phyloP scores from a whole-genome alignment of 352 stramenopile genomes.

The Phytophthora rubi region DNA sequence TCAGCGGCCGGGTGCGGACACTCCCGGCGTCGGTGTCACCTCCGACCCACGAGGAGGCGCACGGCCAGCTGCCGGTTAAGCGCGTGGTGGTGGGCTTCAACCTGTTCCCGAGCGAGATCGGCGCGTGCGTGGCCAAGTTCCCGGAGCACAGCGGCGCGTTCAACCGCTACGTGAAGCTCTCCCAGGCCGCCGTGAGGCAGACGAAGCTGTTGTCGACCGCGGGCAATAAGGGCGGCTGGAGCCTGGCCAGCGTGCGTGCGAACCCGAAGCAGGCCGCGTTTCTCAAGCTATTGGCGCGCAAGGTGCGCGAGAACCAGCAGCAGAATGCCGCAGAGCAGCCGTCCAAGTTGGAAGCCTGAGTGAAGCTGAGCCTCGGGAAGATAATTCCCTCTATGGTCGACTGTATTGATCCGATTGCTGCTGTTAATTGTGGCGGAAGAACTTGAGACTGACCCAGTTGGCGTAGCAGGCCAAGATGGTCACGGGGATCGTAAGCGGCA shows the following conservation, averaged over 20 bases:
- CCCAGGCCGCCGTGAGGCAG: constrained; percentile 61
- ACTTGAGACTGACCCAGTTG: constrained; percentile 89
- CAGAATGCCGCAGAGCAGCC: background rate
- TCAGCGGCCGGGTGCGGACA: constrained; percentile 60
- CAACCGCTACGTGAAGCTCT: constrained; percentile 79
- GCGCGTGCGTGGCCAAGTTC: constrained; percentile 62
- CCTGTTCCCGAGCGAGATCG: constrained; percentile 71
- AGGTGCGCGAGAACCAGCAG: constrained; percentile 58
- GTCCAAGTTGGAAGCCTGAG: constrained; percentile 13
- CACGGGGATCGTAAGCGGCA: constrained; percentile 80
- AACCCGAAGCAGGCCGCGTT: constrained; percentile 78
- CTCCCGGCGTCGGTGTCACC: constrained; percentile 31
- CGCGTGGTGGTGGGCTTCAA: constrained; percentile 84
- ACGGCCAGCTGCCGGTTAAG: constrained; percentile 36
- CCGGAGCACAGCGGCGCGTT: constrained; percentile 74
- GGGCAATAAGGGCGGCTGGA: constrained; percentile 43
- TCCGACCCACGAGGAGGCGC: background rate
- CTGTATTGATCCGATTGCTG: background rate
- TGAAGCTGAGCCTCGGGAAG: too few relatives aligned
- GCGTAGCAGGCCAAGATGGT: constrained; percentile 80
- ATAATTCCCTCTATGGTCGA: too few relatives aligned
- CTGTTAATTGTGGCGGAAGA: constrained; percentile 83
- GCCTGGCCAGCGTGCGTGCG: constrained; percentile 52
- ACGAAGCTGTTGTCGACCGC: constrained; percentile 35
- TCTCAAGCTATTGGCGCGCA: constrained; percentile 61